Percentiles rank a stretch among this genome's conserved stretches.
Conservation (phyloP, 2,329 filamentous ascomycete species). For the Conoideocrella luteorostrata region DNA sequence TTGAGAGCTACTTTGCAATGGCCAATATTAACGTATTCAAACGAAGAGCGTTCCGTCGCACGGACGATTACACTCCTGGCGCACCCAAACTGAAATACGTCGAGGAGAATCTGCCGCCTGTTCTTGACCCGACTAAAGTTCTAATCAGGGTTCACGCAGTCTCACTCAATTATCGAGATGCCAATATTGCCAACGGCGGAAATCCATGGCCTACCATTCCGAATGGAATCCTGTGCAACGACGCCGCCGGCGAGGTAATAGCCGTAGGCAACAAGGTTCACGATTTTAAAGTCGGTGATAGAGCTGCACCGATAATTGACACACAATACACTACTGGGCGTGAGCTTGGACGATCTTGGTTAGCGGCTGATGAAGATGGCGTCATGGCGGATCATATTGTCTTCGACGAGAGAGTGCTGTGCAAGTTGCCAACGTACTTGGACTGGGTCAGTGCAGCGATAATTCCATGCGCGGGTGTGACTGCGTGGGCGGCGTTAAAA, state of each 20-base stretch:
- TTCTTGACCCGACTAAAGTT: constrained; percentile 16
- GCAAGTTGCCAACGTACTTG: constrained; percentile 29
- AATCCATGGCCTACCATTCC: constrained; percentile 35
- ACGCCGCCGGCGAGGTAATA: constrained; percentile 35
- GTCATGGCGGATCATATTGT: constrained; percentile 34
- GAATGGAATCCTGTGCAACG: constrained; percentile 27
- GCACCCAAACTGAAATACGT: constrained; percentile 27
- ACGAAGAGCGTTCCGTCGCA: constrained; percentile 21
- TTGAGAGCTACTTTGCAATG: no score
- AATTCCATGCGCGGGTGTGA: constrained; percentile 37
- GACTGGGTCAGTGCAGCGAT: constrained; percentile 28
- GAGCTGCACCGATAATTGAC: constrained; percentile 31
- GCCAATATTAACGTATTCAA: no score
- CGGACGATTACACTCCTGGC: constrained; percentile 22
- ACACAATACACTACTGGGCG: constrained; percentile 32
- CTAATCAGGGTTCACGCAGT: constrained; percentile 26
- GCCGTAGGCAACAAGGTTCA: constrained; percentile 28
- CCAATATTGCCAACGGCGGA: constrained; percentile 29
- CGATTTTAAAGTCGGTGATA: constrained; percentile 26
- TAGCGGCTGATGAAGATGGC: constrained; percentile 37
- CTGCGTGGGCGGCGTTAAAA: constrained; percentile 38
- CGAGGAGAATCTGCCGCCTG: constrained; percentile 23
- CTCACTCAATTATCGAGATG: constrained; percentile 28
- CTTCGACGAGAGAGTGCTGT: constrained; percentile 31
- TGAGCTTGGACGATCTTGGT: constrained; percentile 30